phyloP scores from a whole-genome alignment of 352 stramenopile genomes.

The Saprolegnia parasitica region DNA sequence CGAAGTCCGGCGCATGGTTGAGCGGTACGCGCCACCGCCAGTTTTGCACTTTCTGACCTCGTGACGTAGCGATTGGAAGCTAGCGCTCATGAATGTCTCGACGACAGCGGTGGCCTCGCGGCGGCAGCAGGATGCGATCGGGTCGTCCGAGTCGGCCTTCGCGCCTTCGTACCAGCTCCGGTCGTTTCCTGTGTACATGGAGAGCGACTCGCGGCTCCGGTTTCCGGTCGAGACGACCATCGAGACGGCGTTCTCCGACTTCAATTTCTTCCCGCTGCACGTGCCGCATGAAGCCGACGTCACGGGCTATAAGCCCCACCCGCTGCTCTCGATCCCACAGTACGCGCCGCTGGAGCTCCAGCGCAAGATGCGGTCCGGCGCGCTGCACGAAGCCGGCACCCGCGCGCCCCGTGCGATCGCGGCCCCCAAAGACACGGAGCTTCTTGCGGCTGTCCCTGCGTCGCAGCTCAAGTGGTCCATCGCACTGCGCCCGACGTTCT shows the following conservation, averaged over 20 bases:
- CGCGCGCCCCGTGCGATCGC: constrained; percentile 5
- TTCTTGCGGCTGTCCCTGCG: not conserved
- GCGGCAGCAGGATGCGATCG: constrained; percentile 22
- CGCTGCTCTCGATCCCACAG: constrained; percentile 51
- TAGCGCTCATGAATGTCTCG: constrained; percentile 25
- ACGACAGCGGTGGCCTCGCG: constrained; percentile 26
- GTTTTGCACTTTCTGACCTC: too few relatives aligned
- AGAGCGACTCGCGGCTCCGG: constrained; percentile 43
- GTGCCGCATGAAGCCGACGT: constrained; percentile 63
- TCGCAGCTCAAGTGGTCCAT: constrained; percentile 2
- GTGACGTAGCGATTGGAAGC: constrained; percentile 14
- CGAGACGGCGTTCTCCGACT: constrained; percentile 48
- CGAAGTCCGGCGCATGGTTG: constrained; percentile 61
- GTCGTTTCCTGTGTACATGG: constrained; percentile 59
- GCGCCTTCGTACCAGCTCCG: constrained; percentile 36
- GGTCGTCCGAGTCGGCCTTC: not conserved
- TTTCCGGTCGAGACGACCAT: constrained; percentile 39
- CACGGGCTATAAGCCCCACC: constrained; percentile 51
- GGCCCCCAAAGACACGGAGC: constrained; percentile 1
- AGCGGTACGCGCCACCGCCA: constrained; percentile 37
- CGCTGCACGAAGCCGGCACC: constrained; percentile 38
- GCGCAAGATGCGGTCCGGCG: constrained; percentile 41
- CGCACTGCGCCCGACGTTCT: constrained; percentile 40
- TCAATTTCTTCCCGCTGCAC: constrained; percentile 57
- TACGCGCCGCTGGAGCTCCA: constrained; percentile 51